phyloP scores from a whole-genome alignment of 73 alveolate species.

The Tetrahymena thermophila region DNA sequence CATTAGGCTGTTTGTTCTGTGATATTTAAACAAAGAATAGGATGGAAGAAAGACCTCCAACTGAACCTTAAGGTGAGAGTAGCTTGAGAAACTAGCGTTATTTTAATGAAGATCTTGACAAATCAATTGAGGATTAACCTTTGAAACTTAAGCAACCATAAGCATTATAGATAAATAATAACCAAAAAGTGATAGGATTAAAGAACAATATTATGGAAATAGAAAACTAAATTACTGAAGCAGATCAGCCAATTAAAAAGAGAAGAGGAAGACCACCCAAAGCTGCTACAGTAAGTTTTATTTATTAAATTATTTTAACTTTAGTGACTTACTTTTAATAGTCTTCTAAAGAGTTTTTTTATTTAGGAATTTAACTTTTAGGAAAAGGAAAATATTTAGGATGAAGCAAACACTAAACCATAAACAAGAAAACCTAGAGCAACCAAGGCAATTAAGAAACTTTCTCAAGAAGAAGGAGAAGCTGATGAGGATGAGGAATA shows the following conservation, averaged over 20 bases:
- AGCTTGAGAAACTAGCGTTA: neutral
- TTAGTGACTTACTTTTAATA: neutral
- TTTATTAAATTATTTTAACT: neutral
- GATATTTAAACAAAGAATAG: neutral
- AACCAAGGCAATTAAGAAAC: neutral
- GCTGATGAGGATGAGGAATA: neutral
- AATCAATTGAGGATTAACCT: neutral
- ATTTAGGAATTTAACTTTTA: neutral
- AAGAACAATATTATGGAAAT: neutral
- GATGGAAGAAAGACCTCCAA: neutral
- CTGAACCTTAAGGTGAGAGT: neutral
- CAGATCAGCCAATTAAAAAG: neutral
- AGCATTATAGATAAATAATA: neutral
- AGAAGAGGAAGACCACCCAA: neutral
- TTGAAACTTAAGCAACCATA: neutral
- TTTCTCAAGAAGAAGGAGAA: neutral
- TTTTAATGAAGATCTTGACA: neutral
- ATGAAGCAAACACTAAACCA: neutral
- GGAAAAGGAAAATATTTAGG: constrained; percentile 1
- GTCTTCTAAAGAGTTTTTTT: neutral
- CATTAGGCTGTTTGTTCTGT: neutral
- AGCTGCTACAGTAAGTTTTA: neutral
- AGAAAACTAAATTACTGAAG: neutral
- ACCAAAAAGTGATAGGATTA: neutral
- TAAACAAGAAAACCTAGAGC: neutral